These are phyloP conservation scores for Cercophora scortea DNA, from an alignment of 495 filamentous ascomycete species.

Conservation along the genomic window DNA sequence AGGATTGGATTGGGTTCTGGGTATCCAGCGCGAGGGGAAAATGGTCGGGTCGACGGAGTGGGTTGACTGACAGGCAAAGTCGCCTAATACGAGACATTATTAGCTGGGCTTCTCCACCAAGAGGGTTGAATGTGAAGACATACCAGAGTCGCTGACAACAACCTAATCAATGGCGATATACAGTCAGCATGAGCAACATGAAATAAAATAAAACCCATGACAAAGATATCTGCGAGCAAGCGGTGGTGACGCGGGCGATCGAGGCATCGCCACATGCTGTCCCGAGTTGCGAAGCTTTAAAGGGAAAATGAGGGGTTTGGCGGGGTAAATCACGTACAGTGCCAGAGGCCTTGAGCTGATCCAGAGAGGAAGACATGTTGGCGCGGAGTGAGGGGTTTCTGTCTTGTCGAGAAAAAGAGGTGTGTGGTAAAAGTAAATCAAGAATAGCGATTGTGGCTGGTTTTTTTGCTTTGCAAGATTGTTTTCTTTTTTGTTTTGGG, in stretches of 20 bases:
- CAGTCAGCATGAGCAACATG: constrained; percentile 16
- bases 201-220: not conserved
- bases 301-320: constrained; percentile 21
- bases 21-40: too few relatives aligned
- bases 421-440: not conserved
- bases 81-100: constrained; percentile 43
- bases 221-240: not conserved
- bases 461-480: not conserved
- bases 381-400: not conserved
- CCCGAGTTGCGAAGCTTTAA: not conserved
- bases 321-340: constrained; percentile 63
- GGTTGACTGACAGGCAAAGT: constrained; percentile 64
- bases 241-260: not conserved
- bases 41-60: constrained; percentile 5
- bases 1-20: not conserved
- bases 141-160: constrained; percentile 95
- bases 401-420: not conserved
- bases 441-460: not conserved
- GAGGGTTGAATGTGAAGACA: constrained; percentile 21
- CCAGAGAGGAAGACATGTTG: constrained; percentile 79
- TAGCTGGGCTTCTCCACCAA: not conserved
- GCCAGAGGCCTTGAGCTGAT: constrained; percentile 93
- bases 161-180: constrained; percentile 43
- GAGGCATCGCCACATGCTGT: not conserved
- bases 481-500: not conserved